Evolutionary conservation across 106 monocot genomes (phyloP).

Genomic region (Vanilla planifolia): DNA sequence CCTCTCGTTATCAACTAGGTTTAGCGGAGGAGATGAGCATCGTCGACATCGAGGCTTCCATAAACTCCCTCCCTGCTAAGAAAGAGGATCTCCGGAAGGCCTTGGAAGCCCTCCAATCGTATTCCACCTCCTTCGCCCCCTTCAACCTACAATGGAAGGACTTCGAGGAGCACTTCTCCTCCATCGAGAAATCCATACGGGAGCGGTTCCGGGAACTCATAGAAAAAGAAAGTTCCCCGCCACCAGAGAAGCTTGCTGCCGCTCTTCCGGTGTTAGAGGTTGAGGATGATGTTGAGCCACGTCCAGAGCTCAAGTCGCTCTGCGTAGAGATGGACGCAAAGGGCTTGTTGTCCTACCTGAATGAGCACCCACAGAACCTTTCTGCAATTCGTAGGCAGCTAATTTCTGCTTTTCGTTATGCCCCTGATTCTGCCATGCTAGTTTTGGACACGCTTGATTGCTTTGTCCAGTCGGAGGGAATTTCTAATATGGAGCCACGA

Average conservation of each 20-base stretch:
- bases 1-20: no score
- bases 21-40: slow-evolving; percentile 8
- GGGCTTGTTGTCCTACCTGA: slow-evolving; percentile 13
- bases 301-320: slow-evolving; percentile 25
- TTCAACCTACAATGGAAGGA: slow-evolving; percentile 52
- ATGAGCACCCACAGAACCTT: background rate
- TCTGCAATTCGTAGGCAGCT: background rate
- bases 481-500: background rate
- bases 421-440: background rate
- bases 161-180: slow-evolving; percentile 36
- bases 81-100: slow-evolving; percentile 41
- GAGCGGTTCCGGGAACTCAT: slow-evolving; percentile 29
- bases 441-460: slow-evolving; percentile 1
- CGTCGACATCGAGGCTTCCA: slow-evolving; percentile 21
- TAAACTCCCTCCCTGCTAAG: slow-evolving; percentile 33
- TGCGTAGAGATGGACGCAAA: slow-evolving; percentile 40
- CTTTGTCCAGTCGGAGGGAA: background rate
- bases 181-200: slow-evolving; percentile 34
- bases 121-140: slow-evolving; percentile 31
- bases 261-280: background rate
- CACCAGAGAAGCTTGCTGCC: background rate
- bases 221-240: slow-evolving; percentile 6
- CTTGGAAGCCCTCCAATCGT: slow-evolving; percentile 33
- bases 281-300: slow-evolving; percentile 10
- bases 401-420: background rate